Base-by-base conservation (phyloP, 441 rosid genomes). In the Pelargonium cotyledonis region DNA sequence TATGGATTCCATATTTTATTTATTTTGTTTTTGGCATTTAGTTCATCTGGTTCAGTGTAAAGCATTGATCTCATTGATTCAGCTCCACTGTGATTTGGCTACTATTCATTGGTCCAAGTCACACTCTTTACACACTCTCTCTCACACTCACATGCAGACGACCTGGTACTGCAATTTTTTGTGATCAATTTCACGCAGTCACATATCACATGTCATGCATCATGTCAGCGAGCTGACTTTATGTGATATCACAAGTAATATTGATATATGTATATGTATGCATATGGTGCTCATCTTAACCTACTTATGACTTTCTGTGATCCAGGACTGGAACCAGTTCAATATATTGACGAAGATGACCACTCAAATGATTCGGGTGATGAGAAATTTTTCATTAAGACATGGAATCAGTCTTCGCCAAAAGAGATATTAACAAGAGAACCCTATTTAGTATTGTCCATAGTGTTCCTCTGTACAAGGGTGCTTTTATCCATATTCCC, bases 281-380 rank as follows among this genome's bases (percentile, higher is more conserved):
- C 5, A 31, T 14, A 49, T 49, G 6, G 58, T 51, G 58, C 58
- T n/a, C 58, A 31, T 66, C 46, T 64, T 67, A 43, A 71, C 15
- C 58, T 51, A 6, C 58, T 16, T 51, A 21, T 5, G 41, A 5
- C 8, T 38, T 38, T 44, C 38, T 57, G 6, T 47, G 16, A 71
- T 68, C 21, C 85, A 93, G 98, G 92, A 57, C 64, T 84, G 60
- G 77, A 80, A 74, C 87, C 86, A 8, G 85, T 86, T 60, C 93
- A 84, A 65, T 77, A 75, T 75, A 7, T 84, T 64, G 75, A 69
- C 69, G 82, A 78, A 78, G 77, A 70, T 7, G 77, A 70, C 7
- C 79, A 23, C 62, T 67, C 6, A 67, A 51, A 51, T 51, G 19
- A 38, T 68, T 68, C 53, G 62, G 82, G 23, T 1, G n/a, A 2